These are phyloP conservation scores for Xerocomus spinulosus DNA, from an alignment of 768 basidiomycete species.

Conservation along the genomic window DNA sequence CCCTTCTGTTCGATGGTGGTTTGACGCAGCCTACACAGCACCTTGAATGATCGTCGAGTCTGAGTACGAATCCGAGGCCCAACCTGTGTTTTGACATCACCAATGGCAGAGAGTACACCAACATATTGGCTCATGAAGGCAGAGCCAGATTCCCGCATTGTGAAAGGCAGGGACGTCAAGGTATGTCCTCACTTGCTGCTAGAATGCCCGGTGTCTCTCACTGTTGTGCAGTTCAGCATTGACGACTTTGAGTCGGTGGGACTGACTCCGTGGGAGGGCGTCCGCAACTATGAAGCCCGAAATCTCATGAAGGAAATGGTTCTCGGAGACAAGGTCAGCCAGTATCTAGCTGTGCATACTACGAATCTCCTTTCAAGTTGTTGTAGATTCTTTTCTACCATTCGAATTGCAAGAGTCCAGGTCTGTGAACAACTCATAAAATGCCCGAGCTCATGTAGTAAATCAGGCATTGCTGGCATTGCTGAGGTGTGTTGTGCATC, in stretches of 20 bases:
- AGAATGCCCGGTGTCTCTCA: neutral
- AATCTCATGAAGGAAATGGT: constrained; percentile 83
- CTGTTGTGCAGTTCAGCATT: constrained; percentile 61
- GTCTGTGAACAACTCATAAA: constrained; percentile 34
- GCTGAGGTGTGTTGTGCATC: constrained; percentile 54
- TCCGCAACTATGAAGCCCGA: constrained; percentile 76
- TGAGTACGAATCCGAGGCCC: neutral
- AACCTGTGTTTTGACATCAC: too few relatives aligned
- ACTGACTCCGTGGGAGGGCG: constrained; percentile 84
- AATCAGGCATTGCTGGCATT: constrained; percentile 70
- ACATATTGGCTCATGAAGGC: constrained; percentile 77
- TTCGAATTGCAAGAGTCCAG: constrained; percentile 81
- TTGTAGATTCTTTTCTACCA: constrained; percentile 78
- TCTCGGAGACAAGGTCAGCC: constrained; percentile 62
- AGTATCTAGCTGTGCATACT: too few relatives aligned
- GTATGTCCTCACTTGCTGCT: constrained; percentile 29
- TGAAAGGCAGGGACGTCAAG: constrained; percentile 87
- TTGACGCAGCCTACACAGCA: neutral
- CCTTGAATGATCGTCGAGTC: too few relatives aligned
- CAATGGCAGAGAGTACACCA: constrained; percentile 8
- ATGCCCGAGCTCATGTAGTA: constrained; percentile 8
- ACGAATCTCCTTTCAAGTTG: neutral
- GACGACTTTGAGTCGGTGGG: constrained; percentile 74
- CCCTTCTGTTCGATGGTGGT: too few relatives aligned
- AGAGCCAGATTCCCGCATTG: constrained; percentile 77